Evolutionary conservation across 768 basidiomycete genomes (phyloP), one percentile per base, ranked within the genome.

Genomic region (Podaxis carcinomalis): DNA sequence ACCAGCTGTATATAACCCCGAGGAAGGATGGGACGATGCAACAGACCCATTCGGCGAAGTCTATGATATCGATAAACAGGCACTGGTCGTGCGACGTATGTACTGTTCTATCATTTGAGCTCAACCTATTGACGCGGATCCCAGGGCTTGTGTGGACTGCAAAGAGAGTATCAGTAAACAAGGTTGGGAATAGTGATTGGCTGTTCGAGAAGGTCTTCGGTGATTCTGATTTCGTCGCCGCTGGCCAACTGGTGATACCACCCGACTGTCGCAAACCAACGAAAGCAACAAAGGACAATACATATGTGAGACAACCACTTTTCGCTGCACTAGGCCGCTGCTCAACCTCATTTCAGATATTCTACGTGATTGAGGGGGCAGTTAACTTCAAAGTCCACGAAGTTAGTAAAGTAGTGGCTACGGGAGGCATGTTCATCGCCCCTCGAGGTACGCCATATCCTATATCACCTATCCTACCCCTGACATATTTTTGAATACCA

Each of bases 231-330:
- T 98, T 92, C 70, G 86, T 98, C 62, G 96, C 95, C 1, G 89
- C 93, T 32, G 97, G 97, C 0, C 85, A 94, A 64, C 79, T 98
- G 49, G 78, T 83, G 56, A 89, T 98, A 42, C 93, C 93, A 3
- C 84, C 90, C 0, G 78, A 83, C 5, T 83, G 84, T n/a, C 78
- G 83, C 62, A 99, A 99, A 73, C 90, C 91, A 13, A 86, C 83
- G 62, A 98, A 98, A 71, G 82, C 84, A 23, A 86, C 94, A 1
- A 95, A 91, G 69, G 97, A 98, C 68, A 99, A 98, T 66, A 92
- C 92, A 61, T 77, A 75, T 66, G 75, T 73, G 36, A 39, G 70
- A 66, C 4, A 2, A 19, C 14, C 1, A 19, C 25, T 1, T 16
- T 11, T 32, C 28, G 14, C 57, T 37, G 21, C 35, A 32, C 32